These are phyloP conservation scores for Ogataea pilisensis DNA, from an alignment of 805 yeast genomes.

Conservation along the genomic window DNA sequence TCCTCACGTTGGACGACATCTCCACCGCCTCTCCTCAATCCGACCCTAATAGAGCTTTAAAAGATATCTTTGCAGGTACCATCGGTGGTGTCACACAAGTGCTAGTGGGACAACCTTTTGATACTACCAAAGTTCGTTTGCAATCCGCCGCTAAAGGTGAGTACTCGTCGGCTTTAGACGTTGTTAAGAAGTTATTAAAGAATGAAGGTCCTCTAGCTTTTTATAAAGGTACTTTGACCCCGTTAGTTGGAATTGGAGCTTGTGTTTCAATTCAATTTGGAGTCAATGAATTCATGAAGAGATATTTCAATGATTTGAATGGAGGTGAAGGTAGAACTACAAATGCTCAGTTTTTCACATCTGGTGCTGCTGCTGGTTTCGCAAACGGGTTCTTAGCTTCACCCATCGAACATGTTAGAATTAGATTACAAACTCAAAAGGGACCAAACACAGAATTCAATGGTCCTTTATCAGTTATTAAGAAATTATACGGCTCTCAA, in stretches of 20 bases:
- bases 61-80: constrained; percentile 88
- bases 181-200: constrained; percentile 60
- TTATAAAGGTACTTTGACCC: constrained; percentile 92
- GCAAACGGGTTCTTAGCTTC: constrained; percentile 86
- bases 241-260: constrained; percentile 94
- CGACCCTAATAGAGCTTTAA: constrained; percentile 45
- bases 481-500: constrained; percentile 46
- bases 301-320: constrained; percentile 52
- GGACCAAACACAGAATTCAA: constrained; percentile 41
- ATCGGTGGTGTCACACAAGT: constrained; percentile 96
- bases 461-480: constrained; percentile 75
- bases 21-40: constrained; percentile 6
- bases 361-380: constrained; percentile 91
- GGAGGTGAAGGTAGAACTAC: constrained; percentile 42
- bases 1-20: constrained; percentile 23
- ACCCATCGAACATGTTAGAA: constrained; percentile 94
- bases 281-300: constrained; percentile 90
- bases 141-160: constrained; percentile 82
- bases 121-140: constrained; percentile 87
- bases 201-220: constrained; percentile 86
- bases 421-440: constrained; percentile 81
- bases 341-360: constrained; percentile 63
- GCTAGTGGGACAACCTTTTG: constrained; percentile 93
- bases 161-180: constrained; percentile 64
- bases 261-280: constrained; percentile 97